A percentile compares a stretch with the other conserved stretches of the same genome.
These are phyloP conservation scores for Fusarium sp. DNA, from an alignment of 2,329 filamentous ascomycete genomes.

Conservation along the genomic window DNA sequence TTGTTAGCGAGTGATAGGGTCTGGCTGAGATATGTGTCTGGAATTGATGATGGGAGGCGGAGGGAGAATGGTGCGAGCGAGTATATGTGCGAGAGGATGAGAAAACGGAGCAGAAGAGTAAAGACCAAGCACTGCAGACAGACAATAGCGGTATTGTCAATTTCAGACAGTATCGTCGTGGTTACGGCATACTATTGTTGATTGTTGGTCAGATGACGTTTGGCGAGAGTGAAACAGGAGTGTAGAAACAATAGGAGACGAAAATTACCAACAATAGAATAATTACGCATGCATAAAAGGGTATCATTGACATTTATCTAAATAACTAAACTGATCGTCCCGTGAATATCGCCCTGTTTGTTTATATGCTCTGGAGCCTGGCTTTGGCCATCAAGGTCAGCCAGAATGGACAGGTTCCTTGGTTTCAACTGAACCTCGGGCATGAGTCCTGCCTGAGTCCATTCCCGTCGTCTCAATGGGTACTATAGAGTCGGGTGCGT, in stretches of 20 bases:
- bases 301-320: conserved; percentile 32
- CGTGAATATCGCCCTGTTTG: background rate
- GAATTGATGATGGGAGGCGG: background rate
- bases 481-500: background rate
- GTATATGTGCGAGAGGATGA: background rate
- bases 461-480: background rate
- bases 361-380: background rate
- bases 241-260: background rate
- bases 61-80: background rate
- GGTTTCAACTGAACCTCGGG: background rate
- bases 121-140: background rate
- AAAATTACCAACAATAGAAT: background rate
- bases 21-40: background rate
- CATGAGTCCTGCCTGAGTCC: background rate
- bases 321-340: background rate
- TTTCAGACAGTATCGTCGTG: background rate
- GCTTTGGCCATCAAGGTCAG: background rate
- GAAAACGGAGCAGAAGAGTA: background rate
- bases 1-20: background rate
- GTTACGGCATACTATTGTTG: background rate
- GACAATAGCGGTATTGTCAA: background rate
- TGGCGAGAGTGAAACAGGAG: background rate
- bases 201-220: background rate
- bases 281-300: conserved; percentile 17
- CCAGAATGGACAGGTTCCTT: background rate